Conservation (phyloP, 2,329 filamentous ascomycete species). For the Aaosphaeria arxii region DNA sequence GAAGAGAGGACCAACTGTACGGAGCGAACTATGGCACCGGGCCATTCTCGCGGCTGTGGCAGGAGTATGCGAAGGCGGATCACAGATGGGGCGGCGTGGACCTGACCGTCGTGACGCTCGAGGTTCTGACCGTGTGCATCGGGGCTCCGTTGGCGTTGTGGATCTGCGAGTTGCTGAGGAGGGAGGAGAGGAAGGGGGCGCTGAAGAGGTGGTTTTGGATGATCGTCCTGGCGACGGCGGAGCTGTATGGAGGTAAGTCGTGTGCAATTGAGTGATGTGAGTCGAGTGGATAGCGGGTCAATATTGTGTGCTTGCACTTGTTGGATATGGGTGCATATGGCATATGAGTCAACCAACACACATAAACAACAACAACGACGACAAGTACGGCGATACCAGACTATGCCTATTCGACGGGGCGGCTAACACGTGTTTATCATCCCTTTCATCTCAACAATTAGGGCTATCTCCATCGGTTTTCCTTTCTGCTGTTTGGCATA, state of each 20-base stretch:
- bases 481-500: no score
- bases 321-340: neutral
- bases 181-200: slow-evolving; percentile 34
- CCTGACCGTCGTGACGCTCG: slow-evolving; percentile 56
- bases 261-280: no score
- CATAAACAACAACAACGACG: no score
- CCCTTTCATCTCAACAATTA: no score
- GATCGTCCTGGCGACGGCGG: slow-evolving; percentile 57
- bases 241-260: slow-evolving; percentile 57
- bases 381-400: no score
- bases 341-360: no score
- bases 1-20: slow-evolving; percentile 53
- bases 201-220: slow-evolving; percentile 53
- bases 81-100: slow-evolving; percentile 59
- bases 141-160: slow-evolving; percentile 58
- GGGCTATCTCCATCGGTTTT: no score
- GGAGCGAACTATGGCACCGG: slow-evolving; percentile 57
- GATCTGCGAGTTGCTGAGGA: slow-evolving; percentile 53
- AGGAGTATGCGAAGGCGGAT: slow-evolving; percentile 65
- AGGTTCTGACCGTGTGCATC: slow-evolving; percentile 60
- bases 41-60: slow-evolving; percentile 57
- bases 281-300: no score
- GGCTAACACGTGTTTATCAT: no score
- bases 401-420: no score
- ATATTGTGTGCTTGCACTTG: neutral